Evolutionary conservation across 2,329 filamentous ascomycete genomes (phyloP).

Genomic region (Nemania bipapillata): DNA sequence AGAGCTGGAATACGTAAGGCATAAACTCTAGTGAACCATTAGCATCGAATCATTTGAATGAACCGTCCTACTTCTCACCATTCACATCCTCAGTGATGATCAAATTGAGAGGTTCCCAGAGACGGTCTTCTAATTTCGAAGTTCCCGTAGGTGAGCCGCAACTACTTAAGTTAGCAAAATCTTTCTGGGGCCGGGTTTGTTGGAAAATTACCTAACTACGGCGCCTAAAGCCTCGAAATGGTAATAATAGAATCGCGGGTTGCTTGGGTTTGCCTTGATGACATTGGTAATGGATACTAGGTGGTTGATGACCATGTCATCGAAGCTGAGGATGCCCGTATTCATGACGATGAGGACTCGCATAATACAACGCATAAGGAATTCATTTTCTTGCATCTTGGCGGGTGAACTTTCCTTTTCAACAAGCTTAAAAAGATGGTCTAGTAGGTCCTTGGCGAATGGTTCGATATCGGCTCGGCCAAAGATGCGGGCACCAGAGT

Average conservation of each 20-base stretch:
- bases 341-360: constrained; percentile 93
- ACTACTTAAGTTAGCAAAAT: constrained; percentile 54
- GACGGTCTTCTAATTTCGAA: constrained; percentile 77
- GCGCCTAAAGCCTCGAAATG: constrained; percentile 95
- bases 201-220: constrained; percentile 70
- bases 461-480: constrained; percentile 80
- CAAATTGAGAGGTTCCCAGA: constrained; percentile 84
- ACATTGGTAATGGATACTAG: constrained; percentile 89
- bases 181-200: neutral
- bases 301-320: constrained; percentile 82
- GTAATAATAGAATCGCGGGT: constrained; percentile 98
- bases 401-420: constrained; percentile 84
- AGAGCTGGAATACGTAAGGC: constrained; percentile 95
- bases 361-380: constrained; percentile 98
- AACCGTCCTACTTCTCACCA: constrained; percentile 59
- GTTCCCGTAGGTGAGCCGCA: constrained; percentile 73
- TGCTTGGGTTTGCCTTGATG: constrained; percentile 94
- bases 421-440: constrained; percentile 91
- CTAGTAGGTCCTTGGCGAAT: constrained; percentile 84
- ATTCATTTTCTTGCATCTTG: constrained; percentile 98
- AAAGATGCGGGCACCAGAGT: constrained; percentile 80
- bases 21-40: constrained; percentile 76
- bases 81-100: constrained; percentile 85
- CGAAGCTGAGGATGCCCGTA: constrained; percentile 78
- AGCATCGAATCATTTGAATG: constrained; percentile 41